Base-by-base conservation (phyloP, 2,329 filamentous ascomycete species). In the Zymoseptoria brevis region DNA sequence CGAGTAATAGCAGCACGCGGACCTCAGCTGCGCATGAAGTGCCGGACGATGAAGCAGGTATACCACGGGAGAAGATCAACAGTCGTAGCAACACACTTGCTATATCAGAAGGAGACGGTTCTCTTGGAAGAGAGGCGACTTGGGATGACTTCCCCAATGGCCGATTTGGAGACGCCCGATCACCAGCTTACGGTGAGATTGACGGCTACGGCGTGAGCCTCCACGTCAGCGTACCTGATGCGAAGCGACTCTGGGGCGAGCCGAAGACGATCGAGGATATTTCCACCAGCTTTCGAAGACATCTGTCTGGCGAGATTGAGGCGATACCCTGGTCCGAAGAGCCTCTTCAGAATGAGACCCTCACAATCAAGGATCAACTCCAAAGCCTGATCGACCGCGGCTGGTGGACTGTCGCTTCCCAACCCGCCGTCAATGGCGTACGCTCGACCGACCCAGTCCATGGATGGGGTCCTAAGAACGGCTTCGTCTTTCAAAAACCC, bases 131-230 rank as follows among this genome's bases (percentile, higher is more conserved):
- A 54, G 93, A 97, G 79, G 94, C 94, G 35, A 99, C 94, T 0
- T 99, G 94, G 94, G 94, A 99, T 69, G 94, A 99, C 69, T 99
- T 91, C 74, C 93, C 93, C 63, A 97, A 97, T 77, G 94, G 93
- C 26, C 85, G 93, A 57, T 97, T 93, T 86, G 93, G 93, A 71
- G 93, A 96, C 69, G 89, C 92, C 4, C 84, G 93, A 56, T 96
- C 91, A 2, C 91, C 91, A 35, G 93, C 93, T 0, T 97, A 96
- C 71, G 93, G 93, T 68, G 91, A 96, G 74, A 96, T 96, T 60
- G 92, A 97, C 71, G 93, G 93, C n/a, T 97, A 97, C 72, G 94
- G 94, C 9, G 91, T 95, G n/a, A 94, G 88, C 58, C 80, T 99
- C 48, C 94, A 96, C 76, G 90, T 96, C 71, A 90, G 89, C 0